Percentiles rank a stretch among this genome's conserved stretches.
phyloP scores from a whole-genome alignment of 208 protist species.

The Angomonas ambiguus region DNA sequence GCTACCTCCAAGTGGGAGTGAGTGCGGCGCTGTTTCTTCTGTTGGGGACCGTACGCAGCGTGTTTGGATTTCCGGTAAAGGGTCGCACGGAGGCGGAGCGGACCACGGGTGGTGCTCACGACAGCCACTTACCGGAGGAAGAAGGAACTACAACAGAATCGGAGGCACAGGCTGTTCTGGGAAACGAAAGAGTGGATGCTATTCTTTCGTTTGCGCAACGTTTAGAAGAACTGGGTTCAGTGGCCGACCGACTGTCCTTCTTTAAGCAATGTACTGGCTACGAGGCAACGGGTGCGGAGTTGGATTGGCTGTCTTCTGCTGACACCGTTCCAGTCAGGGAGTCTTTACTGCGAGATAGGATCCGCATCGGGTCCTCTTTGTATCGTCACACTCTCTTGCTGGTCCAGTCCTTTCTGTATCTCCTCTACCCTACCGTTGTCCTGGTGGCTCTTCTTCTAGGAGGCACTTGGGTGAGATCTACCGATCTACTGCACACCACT shows the following conservation, averaged over 20 bases:
- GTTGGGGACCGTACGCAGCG: no score
- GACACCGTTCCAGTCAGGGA: neutral
- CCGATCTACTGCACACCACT: neutral
- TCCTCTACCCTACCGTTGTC: neutral
- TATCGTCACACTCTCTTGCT: neutral
- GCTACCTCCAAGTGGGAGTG: no score
- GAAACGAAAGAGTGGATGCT: neutral
- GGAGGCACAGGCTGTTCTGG: neutral
- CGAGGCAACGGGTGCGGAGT: neutral
- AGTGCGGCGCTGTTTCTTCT: no score
- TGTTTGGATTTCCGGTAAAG: no score
- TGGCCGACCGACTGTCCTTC: neutral
- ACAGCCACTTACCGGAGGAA: slow-evolving; percentile 1
- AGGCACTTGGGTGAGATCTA: neutral
- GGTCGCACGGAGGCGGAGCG: no score
- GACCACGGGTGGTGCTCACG: no score
- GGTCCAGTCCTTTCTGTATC: neutral
- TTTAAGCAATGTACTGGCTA: neutral
- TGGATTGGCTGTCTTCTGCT: neutral
- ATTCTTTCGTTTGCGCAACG: neutral
- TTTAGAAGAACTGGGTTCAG: neutral
- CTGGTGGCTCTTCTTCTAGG: neutral
- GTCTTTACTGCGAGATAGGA: neutral
- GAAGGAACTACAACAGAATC: neutral
- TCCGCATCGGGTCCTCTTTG: neutral